Evolutionary conservation across 2,329 filamentous ascomycete genomes (phyloP).

Genomic region (Paraconiothyrium sp.): DNA sequence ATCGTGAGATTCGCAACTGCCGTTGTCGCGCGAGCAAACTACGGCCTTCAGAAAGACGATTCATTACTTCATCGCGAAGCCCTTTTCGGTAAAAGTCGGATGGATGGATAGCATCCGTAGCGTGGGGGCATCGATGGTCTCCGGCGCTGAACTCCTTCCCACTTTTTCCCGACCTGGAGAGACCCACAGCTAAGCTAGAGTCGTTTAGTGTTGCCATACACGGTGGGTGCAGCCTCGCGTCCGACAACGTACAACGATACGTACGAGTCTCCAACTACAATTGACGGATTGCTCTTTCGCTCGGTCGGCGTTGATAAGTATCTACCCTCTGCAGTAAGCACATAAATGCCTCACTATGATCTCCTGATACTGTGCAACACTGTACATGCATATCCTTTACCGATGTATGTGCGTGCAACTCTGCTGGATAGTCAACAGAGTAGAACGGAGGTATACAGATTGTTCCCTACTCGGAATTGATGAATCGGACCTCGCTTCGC

Average conservation of each 20-base stretch:
- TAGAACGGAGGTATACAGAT: neutral
- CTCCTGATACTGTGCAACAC: constrained; percentile 1
- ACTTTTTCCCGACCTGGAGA: neutral
- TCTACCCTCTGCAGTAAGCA: neutral
- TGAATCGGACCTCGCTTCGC: neutral
- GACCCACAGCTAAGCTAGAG: neutral
- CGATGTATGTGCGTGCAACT: neutral
- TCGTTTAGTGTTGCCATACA: neutral
- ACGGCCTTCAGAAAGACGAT: neutral
- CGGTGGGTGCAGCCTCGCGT: neutral
- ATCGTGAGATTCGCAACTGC: neutral
- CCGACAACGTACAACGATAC: neutral
- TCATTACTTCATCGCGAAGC: neutral
- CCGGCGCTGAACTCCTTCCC: constrained; percentile 9
- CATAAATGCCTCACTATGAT: constrained; percentile 1
- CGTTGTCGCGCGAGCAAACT: neutral
- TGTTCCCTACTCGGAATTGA: neutral
- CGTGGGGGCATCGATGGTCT: constrained; percentile 9
- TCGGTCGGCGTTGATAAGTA: neutral
- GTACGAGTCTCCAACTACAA: neutral
- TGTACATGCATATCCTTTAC: constrained; percentile 4
- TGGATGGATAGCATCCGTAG: constrained; percentile 6
- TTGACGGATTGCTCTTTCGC: neutral
- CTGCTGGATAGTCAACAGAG: neutral
- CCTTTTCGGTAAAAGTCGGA: constrained; percentile 1